phyloP scores from a whole-genome alignment of 495 filamentous ascomycete species.

The Geopyxis carbonaria region DNA sequence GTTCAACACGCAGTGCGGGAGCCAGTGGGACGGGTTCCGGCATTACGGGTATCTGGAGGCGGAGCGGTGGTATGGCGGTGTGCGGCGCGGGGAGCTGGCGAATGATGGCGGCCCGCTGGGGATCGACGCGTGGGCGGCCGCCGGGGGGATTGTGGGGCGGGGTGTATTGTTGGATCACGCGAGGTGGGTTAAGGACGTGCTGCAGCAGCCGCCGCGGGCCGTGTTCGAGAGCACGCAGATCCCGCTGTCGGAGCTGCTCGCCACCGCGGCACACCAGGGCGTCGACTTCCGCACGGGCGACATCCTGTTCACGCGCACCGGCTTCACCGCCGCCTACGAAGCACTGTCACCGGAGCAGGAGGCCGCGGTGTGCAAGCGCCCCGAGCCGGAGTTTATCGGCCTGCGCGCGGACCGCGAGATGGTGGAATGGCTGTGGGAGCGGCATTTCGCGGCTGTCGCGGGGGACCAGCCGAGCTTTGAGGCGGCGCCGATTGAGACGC shows the following conservation, averaged over 20 bases:
- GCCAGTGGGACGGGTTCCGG: no score
- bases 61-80: no score
- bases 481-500: slow-evolving; percentile 28
- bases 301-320: slow-evolving; percentile 39
- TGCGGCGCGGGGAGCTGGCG: no score
- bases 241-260: slow-evolving; percentile 27
- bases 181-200: no score
- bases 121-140: no score
- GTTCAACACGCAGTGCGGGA: no score
- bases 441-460: slow-evolving; percentile 35
- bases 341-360: slow-evolving; percentile 24
- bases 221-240: no score
- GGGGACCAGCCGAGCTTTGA: slow-evolving; percentile 36
- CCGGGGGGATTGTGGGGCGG: no score
- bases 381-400: slow-evolving; percentile 28
- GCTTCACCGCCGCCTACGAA: slow-evolving; percentile 33
- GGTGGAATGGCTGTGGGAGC: slow-evolving; percentile 35
- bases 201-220: no score
- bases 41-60: no score
- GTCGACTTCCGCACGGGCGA: slow-evolving; percentile 32
- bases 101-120: no score
- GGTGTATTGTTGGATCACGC: no score
- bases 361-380: slow-evolving; percentile 21
- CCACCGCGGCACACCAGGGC: slow-evolving; percentile 27
- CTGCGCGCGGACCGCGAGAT: slow-evolving; percentile 31